phyloP scores from a whole-genome alignment of 2,329 filamentous ascomycete species.

The Fusarium continuum region DNA sequence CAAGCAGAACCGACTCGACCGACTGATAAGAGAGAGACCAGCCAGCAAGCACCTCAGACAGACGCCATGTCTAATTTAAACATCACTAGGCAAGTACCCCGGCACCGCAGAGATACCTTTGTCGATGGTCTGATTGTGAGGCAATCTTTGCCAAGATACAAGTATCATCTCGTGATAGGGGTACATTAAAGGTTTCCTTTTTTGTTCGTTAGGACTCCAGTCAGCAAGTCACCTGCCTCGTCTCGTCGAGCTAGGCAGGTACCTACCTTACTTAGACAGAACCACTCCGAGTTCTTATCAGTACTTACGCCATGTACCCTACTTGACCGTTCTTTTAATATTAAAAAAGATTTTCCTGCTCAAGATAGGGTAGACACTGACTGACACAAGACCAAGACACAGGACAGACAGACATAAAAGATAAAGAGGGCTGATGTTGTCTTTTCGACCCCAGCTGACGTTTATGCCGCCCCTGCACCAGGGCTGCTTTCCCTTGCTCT shows the following conservation, averaged over 20 bases:
- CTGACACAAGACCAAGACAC: too few species aligned
- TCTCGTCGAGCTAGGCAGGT: background rate
- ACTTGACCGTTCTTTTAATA: conserved; percentile 32
- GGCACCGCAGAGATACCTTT: conserved; percentile 21
- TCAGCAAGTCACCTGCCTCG: conserved; percentile 34
- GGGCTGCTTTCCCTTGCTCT: conserved; percentile 28
- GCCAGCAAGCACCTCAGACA: too few species aligned
- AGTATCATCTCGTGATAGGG: conserved; percentile 18
- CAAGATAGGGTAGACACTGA: conserved; percentile 5
- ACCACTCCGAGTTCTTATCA: conserved; percentile 41
- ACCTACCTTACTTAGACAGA: conserved; percentile 25
- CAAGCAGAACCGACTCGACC: conserved; percentile 28
- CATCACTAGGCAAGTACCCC: conserved; percentile 22
- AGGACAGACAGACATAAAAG: conserved; percentile 18
- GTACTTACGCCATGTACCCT: conserved; percentile 36
- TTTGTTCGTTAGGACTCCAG: conserved; percentile 22
- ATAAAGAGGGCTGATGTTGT: conserved; percentile 32
- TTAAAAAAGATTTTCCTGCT: conserved; percentile 14
- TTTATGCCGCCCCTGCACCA: conserved; percentile 35
- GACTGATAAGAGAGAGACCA: conserved; percentile 42
- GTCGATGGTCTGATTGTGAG: background rate
- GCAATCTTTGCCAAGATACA: conserved; percentile 12
- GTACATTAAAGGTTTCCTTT: conserved; percentile 33
- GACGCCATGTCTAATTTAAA: conserved; percentile 35
- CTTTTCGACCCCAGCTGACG: conserved; percentile 38